Percentiles rank a stretch among this genome's conserved stretches.
Evolutionary conservation across 768 basidiomycete genomes (phyloP).

Genomic region (Daedalea quercina): DNA sequence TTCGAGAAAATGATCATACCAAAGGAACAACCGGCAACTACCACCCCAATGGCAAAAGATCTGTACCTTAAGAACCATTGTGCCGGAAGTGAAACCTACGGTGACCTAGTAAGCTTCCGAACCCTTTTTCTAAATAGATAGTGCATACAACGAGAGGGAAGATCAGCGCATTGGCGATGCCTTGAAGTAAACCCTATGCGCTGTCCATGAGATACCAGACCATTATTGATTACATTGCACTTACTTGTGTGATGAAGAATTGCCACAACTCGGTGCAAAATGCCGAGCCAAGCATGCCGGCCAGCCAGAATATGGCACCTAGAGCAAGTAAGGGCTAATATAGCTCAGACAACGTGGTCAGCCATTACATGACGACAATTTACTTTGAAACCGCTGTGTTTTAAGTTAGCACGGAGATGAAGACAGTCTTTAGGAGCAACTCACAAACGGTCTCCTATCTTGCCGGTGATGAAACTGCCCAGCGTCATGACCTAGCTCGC

Average conservation of each 20-base stretch:
- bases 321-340: conserved; percentile 13
- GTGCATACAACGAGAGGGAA: conserved; percentile 14
- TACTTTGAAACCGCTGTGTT: conserved; percentile 13
- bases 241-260: conserved; percentile 15
- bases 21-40: conserved; percentile 23
- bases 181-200: conserved; percentile 14
- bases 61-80: conserved; percentile 27
- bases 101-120: too few species aligned
- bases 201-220: not conserved
- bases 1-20: conserved; percentile 6
- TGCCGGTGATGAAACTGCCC: conserved; percentile 13
- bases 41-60: conserved; percentile 27
- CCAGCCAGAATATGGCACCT: conserved; percentile 18
- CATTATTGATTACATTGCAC: not conserved
- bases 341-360: not conserved
- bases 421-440: conserved; percentile 1
- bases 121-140: not conserved
- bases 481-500: conserved; percentile 15
- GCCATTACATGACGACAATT: not conserved
- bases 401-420: too few species aligned
- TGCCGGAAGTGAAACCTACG: conserved; percentile 18
- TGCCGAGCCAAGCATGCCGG: conserved; percentile 15
- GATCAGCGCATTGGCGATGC: conserved; percentile 11
- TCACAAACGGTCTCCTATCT: conserved; percentile 18
- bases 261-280: conserved; percentile 19